Evolutionary conservation across 1,284 basidiomycete genomes (phyloP).

Genomic region (Trametes sp.): DNA sequence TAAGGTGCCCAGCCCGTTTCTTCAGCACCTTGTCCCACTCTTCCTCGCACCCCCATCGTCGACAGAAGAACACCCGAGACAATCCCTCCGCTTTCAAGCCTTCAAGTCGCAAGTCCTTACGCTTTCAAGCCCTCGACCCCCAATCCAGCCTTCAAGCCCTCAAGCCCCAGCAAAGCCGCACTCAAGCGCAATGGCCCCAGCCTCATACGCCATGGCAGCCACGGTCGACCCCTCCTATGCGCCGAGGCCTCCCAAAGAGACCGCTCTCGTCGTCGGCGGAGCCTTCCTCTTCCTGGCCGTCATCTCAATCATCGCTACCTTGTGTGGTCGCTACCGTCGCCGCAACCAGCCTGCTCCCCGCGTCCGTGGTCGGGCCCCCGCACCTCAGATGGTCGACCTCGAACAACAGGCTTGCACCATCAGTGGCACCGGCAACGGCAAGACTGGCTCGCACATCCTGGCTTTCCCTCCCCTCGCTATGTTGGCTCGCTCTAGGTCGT

Average conservation of each 20-base stretch:
- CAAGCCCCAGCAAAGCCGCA: too few relatives aligned
- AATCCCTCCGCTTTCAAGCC: too few relatives aligned
- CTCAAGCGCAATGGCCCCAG: constrained; percentile 8
- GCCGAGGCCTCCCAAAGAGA: constrained; percentile 5
- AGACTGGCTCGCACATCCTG: constrained; percentile 6
- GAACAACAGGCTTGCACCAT: constrained; percentile 5
- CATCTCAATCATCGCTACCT: neutral
- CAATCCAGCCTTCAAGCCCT: neutral
- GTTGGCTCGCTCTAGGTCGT: constrained; percentile 7
- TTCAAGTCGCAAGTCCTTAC: too few relatives aligned
- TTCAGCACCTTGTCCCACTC: constrained; percentile 1
- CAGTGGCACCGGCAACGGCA: neutral
- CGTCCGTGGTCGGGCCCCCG: neutral
- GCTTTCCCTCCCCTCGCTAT: constrained; percentile 6
- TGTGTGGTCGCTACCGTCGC: neutral
- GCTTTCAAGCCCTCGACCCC: too few relatives aligned
- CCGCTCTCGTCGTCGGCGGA: constrained; percentile 8
- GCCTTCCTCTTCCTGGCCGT: constrained; percentile 8
- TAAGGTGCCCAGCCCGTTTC: neutral
- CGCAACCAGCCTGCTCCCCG: neutral
- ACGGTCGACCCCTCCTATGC: constrained; percentile 1
- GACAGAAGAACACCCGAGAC: constrained; percentile 7
- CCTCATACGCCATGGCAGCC: neutral
- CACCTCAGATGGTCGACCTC: constrained; percentile 5
- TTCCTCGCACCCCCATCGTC: constrained; percentile 11